Evolutionary conservation across 2,329 filamentous ascomycete species (phyloP), one percentile per base, ranked within the genome.

Genomic region (Fusarium sp.): DNA sequence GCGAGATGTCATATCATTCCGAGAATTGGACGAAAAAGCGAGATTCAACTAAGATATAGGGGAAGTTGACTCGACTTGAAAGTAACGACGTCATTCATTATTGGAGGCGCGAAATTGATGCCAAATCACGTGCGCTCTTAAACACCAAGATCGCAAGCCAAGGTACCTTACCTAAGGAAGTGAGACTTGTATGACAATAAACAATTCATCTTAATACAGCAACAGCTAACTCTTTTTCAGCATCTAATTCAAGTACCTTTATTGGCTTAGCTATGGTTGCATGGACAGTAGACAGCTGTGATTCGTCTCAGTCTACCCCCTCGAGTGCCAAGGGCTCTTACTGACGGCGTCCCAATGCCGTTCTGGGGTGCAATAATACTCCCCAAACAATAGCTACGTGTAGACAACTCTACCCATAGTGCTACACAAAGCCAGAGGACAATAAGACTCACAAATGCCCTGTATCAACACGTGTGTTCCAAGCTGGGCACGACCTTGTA

Each of bases 51-150:
- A 56, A 54, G 32, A 40, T 24, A 30, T 21, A 20, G 20, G 19
- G 19, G 19, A 28, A 19, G 42, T 11, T 55, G 28, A 20, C 19
- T 44, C 20, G 17, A 36, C 34, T 45, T 59, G 59, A 59, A 58
- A 54, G 55, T 67, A 43, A 57, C 62, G 56, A 70, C 65, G 62
- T 71, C 65, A 70, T 70, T 28, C 44, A 58, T 40, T 19, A 26
- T 39, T 40, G 28, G n/a, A 46, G 42, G 73, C 77, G 64, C 77
- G 76, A 73, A 75, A 79, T 57, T 74, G 70, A 75, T 77, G 73
- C 77, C 77, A 72, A 47, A 71, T 80, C 78, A 80, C 78, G 78
- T 80, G 78, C 34, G 21, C 8, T 21, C 7, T 30, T 17, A n/a
- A 17, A 9, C 32, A 36, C n/a, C 28, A 32, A 32, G 28, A 32